These are phyloP conservation scores for Allium fistulosum DNA, from an alignment of 106 monocot species.

Conservation along the genomic window DNA sequence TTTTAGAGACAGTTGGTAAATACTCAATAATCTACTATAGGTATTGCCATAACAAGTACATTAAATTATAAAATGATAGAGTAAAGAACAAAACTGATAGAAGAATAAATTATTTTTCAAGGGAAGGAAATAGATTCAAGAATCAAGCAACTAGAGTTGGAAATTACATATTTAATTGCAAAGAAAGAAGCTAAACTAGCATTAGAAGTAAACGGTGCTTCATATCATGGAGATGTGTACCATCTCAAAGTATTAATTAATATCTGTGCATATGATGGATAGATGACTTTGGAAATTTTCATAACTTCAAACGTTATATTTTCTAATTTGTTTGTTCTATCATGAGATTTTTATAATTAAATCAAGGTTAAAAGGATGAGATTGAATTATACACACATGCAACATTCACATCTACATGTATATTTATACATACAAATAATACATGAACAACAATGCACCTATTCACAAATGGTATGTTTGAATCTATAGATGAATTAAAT, in stretches of 20 bases:
- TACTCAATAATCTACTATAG: slow-evolving; percentile 58
- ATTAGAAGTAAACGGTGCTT: slow-evolving; percentile 52
- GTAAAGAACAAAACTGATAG: too few species aligned
- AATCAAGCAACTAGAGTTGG: slow-evolving; percentile 53
- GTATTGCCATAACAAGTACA: slow-evolving; percentile 7
- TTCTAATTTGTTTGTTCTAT: too few species aligned
- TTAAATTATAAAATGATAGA: too few species aligned
- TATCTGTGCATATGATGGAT: slow-evolving; percentile 64
- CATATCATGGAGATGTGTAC: slow-evolving; percentile 47
- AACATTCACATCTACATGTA: not conserved
- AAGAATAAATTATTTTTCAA: slow-evolving; percentile 8
- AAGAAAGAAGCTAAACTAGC: slow-evolving; percentile 69
- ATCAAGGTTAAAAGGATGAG: not conserved
- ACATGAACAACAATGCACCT: not conserved
- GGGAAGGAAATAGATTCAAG: slow-evolving; percentile 41
- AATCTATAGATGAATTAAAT: too few species aligned
- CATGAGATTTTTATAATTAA: not conserved
- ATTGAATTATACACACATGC: not conserved
- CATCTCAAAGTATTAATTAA: slow-evolving; percentile 62
- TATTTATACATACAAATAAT: too few species aligned
- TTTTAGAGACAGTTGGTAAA: slow-evolving; percentile 54
- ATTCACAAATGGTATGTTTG: too few species aligned
- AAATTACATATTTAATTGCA: slow-evolving; percentile 56
- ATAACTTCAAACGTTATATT: too few species aligned
- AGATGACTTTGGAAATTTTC: slow-evolving; percentile 39